Conservation (phyloP, 2,329 filamentous ascomycete genomes). For the Didymella arachidicola region DNA sequence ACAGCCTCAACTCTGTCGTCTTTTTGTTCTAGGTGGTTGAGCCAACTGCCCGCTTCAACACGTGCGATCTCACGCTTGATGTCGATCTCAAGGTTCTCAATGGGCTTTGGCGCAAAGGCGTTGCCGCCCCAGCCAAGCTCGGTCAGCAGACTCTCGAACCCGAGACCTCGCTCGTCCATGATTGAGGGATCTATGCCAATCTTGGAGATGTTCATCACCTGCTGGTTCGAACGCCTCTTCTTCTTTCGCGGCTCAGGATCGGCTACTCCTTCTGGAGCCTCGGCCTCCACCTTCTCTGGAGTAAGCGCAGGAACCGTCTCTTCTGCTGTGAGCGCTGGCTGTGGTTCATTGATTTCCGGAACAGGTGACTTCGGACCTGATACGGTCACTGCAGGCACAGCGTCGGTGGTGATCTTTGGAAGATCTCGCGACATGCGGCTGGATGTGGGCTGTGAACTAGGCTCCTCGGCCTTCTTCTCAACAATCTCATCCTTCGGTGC, state of each 20-base stretch:
- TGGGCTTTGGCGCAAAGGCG: slow-evolving; percentile 74
- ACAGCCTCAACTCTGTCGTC: slow-evolving; percentile 90
- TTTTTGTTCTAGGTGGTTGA: slow-evolving; percentile 81
- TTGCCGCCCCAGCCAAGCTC: slow-evolving; percentile 90
- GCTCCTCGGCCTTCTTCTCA: slow-evolving; percentile 38
- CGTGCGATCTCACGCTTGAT: slow-evolving; percentile 88
- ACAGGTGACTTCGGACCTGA: slow-evolving; percentile 42
- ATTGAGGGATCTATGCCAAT: slow-evolving; percentile 79
- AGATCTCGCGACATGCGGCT: slow-evolving; percentile 42
- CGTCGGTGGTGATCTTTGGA: slow-evolving; percentile 42
- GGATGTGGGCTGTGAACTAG: slow-evolving; percentile 27
- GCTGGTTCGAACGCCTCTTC: slow-evolving; percentile 73
- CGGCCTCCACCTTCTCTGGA: slow-evolving; percentile 35
- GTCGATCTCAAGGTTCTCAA: slow-evolving; percentile 82
- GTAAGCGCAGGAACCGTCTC: slow-evolving; percentile 50
- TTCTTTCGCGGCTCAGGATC: slow-evolving; percentile 62
- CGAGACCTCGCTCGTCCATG: slow-evolving; percentile 77
- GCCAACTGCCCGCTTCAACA: slow-evolving; percentile 91
- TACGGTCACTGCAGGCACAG: slow-evolving; percentile 46
- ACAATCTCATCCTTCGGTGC: slow-evolving; percentile 33
- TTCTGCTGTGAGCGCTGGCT: slow-evolving; percentile 25
- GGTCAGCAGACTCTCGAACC: slow-evolving; percentile 82
- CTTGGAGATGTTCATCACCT: slow-evolving; percentile 77
- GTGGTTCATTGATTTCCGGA: slow-evolving; percentile 25
- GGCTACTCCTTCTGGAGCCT: slow-evolving; percentile 21